Conservation (phyloP, 352 stramenopile genomes). For the Pythium dissotocum region DNA sequence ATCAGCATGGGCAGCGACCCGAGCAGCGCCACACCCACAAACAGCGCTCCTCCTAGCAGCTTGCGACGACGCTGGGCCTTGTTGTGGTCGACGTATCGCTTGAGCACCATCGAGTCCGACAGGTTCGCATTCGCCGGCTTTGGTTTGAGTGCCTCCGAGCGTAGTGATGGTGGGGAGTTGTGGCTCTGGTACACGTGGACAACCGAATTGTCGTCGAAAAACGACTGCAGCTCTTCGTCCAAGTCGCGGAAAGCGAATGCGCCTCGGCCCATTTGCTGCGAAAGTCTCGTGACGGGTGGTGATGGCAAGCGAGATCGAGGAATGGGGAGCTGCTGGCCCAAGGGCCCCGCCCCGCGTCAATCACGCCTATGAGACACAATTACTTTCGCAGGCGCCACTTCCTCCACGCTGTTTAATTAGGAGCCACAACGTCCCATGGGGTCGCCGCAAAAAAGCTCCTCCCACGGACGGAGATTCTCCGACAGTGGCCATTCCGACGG, state of each 20-base stretch:
- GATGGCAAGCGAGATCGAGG: background rate
- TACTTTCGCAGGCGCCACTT: background rate
- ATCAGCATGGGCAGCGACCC: constrained; percentile 21
- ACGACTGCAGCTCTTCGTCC: constrained; percentile 28
- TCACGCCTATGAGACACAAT: background rate
- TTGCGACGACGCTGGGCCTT: constrained; percentile 25
- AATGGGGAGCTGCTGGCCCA: background rate
- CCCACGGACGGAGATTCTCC: background rate
- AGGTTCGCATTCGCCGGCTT: background rate
- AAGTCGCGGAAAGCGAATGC: constrained; percentile 29
- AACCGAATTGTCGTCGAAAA: constrained; percentile 11
- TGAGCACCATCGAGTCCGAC: constrained; percentile 28
- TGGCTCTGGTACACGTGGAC: constrained; percentile 23
- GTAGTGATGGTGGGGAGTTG: constrained; percentile 19
- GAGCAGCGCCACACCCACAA: constrained; percentile 21
- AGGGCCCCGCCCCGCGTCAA: background rate
- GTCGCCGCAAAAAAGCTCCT: background rate
- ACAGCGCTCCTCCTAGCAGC: constrained; percentile 20
- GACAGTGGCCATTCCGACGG: background rate
- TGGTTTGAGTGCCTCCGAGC: background rate
- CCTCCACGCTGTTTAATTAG: background rate
- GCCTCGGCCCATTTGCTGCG: constrained; percentile 23
- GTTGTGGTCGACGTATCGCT: constrained; percentile 28
- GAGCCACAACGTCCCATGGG: background rate
- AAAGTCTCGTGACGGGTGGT: background rate